Evolutionary conservation across 2,329 filamentous ascomycete genomes (phyloP).

Genomic region (Fusarium sp.): DNA sequence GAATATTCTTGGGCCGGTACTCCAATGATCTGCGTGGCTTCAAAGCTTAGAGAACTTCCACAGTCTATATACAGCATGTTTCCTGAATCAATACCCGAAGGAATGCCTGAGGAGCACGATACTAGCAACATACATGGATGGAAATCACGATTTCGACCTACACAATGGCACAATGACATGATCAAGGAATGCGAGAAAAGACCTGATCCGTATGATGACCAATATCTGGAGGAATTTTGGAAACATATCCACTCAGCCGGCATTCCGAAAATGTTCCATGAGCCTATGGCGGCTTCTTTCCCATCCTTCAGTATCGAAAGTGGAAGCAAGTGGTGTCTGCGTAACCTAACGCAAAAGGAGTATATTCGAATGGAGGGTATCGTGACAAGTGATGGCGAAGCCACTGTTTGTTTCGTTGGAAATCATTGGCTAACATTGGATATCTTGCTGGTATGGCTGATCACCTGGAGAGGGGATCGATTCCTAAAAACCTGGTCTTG

Average conservation of each 20-base stretch:
- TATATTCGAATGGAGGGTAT: slow-evolving; percentile 29
- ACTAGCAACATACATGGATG: no score
- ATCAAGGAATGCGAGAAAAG: not conserved
- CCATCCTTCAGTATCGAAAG: not conserved
- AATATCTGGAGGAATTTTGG: not conserved
- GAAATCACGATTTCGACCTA: no score
- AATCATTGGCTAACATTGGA: slow-evolving; percentile 29
- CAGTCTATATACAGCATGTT: not conserved
- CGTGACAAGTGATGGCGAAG: not conserved
- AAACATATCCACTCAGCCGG: not conserved
- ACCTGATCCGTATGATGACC: not conserved
- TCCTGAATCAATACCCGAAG: not conserved
- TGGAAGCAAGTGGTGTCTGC: slow-evolving; percentile 24
- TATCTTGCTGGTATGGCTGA: slow-evolving; percentile 24
- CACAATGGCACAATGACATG: not conserved
- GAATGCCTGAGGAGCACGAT: not conserved
- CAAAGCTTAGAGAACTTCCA: not conserved
- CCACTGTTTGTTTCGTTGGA: not conserved
- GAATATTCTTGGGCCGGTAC: slow-evolving; percentile 24
- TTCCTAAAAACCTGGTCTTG: not conserved
- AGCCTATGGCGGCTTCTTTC: not conserved
- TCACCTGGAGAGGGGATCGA: slow-evolving; percentile 11
- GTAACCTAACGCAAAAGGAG: slow-evolving; percentile 16
- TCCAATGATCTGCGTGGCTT: slow-evolving; percentile 11
- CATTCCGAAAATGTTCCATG: not conserved